Conservation (phyloP, 2,329 filamentous ascomycete species). For the Phialophora verrucosa region DNA sequence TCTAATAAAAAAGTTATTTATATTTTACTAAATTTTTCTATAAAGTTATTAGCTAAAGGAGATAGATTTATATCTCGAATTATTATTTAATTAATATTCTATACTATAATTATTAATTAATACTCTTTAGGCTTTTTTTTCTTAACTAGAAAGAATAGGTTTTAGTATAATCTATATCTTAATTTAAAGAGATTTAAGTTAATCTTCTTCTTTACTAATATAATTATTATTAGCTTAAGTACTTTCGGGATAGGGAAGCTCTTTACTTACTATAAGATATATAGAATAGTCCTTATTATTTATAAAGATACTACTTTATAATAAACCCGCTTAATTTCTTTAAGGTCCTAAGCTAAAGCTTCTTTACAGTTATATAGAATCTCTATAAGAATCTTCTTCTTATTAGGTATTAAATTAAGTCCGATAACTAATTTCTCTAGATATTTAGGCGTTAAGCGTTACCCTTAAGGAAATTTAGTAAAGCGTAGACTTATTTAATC, state of each 20-base stretch:
- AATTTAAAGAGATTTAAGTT: neutral
- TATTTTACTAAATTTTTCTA: no score
- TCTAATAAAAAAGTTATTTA: no score
- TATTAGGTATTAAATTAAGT: neutral
- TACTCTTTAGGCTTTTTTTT: no score
- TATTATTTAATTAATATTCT: no score
- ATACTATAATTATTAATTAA: no score
- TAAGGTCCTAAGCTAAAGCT: neutral
- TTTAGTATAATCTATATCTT: no score
- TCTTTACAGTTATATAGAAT: conserved; percentile 8
- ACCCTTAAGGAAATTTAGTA: neutral
- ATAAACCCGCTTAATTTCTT: neutral
- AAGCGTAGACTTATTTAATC: no score
- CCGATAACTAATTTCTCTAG: conserved; percentile 8
- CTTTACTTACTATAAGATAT: conserved; percentile 1
- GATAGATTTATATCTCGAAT: no score
- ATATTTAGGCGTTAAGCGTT: neutral
- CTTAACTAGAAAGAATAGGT: no score
- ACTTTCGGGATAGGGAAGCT: neutral
- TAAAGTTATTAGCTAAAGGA: no score
- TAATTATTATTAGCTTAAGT: neutral
- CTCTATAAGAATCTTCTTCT: conserved; percentile 7
- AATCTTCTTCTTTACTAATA: conserved; percentile 4
- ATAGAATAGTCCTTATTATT: neutral
- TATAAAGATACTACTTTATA: conserved; percentile 6